Percentiles rank a stretch among this genome's conserved stretches.
Conservation (phyloP, 108 stramenopile species). For the Cyclotella atomus region DNA sequence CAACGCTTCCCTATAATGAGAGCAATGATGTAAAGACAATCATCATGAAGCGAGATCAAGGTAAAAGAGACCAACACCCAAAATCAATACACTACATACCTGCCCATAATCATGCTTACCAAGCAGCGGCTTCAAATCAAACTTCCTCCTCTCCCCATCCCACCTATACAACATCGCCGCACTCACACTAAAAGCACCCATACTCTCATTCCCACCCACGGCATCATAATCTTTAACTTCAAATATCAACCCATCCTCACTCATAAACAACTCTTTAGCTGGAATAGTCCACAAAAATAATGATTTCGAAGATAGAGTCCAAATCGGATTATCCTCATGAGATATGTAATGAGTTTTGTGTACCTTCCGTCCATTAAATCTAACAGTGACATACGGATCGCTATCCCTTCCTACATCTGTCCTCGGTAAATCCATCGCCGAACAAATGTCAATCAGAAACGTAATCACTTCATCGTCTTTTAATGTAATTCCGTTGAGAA, state of each 20-base stretch:
- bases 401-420: slow-evolving; percentile 56
- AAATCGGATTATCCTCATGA: slow-evolving; percentile 73
- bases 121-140: slow-evolving; percentile 29
- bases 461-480: slow-evolving; percentile 47
- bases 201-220: slow-evolving; percentile 52
- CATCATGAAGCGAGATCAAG: not conserved
- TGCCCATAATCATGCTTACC: slow-evolving; percentile 30
- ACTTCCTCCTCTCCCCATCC: slow-evolving; percentile 69
- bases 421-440: slow-evolving; percentile 60
- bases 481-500: slow-evolving; percentile 54
- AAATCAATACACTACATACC: no score
- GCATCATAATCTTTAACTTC: slow-evolving; percentile 76
- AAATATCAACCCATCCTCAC: slow-evolving; percentile 65
- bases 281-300: slow-evolving; percentile 64
- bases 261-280: slow-evolving; percentile 64
- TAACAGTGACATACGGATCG: slow-evolving; percentile 68
- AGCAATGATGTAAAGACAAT: not conserved
- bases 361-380: slow-evolving; percentile 54
- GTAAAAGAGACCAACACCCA: no score
- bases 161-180: slow-evolving; percentile 58
- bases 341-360: slow-evolving; percentile 65
- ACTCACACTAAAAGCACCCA: slow-evolving; percentile 57
- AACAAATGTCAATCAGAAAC: slow-evolving; percentile 79
- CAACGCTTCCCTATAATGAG: slow-evolving; percentile 52
- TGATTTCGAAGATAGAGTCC: slow-evolving; percentile 69